These are phyloP conservation scores for Carpinus fangiana DNA, from an alignment of 306 rosid genomes.

Conservation along the genomic window DNA sequence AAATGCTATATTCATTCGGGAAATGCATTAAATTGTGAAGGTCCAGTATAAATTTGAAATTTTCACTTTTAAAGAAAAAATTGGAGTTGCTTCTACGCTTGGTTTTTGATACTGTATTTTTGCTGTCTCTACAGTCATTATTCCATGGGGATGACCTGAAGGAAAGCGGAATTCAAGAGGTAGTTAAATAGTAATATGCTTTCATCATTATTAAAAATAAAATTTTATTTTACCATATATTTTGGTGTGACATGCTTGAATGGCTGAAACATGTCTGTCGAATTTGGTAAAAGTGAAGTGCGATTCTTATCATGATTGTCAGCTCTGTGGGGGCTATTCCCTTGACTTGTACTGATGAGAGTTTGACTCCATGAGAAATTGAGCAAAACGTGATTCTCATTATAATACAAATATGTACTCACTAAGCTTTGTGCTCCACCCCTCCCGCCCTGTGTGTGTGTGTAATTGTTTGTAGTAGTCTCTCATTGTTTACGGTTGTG, in stretches of 20 bases:
- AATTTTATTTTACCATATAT: conserved; percentile 14
- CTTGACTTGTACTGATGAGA: too few relatives aligned
- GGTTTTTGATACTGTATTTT: conserved; percentile 34
- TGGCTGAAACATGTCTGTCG: not conserved
- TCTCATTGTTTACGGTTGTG: not conserved
- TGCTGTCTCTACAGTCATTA: conserved; percentile 61
- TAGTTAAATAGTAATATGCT: conserved; percentile 32
- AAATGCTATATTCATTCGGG: conserved; percentile 17
- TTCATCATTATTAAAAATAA: not conserved
- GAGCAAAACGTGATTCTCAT: too few relatives aligned
- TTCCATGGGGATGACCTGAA: conserved; percentile 84
- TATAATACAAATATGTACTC: too few relatives aligned
- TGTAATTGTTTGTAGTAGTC: too few relatives aligned
- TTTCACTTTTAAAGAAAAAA: not conserved
- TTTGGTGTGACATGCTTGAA: not conserved
- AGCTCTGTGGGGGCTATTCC: not conserved
- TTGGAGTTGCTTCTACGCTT: conserved; percentile 19
- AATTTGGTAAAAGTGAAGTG: not conserved
- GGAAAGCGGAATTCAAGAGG: conserved; percentile 90
- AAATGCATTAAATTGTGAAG: not conserved
- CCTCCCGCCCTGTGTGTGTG: too few relatives aligned
- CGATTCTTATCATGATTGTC: not conserved
- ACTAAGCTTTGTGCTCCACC: too few relatives aligned
- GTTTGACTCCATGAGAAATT: too few relatives aligned
- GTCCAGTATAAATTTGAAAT: conserved; percentile 8